Percentiles rank a stretch among this genome's conserved stretches.
phyloP scores from a whole-genome alignment of 2,329 filamentous ascomycete species.

The Penicillium sp. region DNA sequence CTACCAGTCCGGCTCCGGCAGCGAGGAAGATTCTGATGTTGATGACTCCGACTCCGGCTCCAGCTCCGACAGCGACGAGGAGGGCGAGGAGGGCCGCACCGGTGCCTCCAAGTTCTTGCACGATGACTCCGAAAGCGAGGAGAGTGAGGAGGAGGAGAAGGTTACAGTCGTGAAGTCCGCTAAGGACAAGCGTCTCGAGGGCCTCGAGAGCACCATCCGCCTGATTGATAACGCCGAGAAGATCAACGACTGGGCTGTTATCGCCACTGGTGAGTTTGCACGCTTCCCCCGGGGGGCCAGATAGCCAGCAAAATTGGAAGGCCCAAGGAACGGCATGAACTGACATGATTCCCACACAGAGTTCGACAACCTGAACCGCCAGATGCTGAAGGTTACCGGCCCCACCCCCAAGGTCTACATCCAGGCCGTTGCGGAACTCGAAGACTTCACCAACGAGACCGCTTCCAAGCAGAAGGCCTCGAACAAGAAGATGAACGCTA shows the following conservation, averaged over 20 bases:
- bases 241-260: conserved; percentile 95
- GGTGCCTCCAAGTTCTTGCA: conserved; percentile 83
- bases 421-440: conserved; percentile 87
- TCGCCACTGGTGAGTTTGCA: conserved; percentile 70
- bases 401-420: conserved; percentile 89
- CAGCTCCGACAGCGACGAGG: conserved; percentile 54
- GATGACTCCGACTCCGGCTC: conserved; percentile 53
- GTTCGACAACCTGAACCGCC: conserved; percentile 90
- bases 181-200: conserved; percentile 95
- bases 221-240: conserved; percentile 95
- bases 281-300: background rate
- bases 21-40: conserved; percentile 59
- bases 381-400: conserved; percentile 75
- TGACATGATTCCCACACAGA: conserved; percentile 54
- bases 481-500: conserved; percentile 98
- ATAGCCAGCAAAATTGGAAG: background rate
- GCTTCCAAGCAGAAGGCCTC: conserved; percentile 94
- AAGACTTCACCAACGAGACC: conserved; percentile 91
- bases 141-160: conserved; percentile 80
- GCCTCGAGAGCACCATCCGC: conserved; percentile 85
- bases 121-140: conserved; percentile 72
- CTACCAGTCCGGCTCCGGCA: conserved; percentile 70
- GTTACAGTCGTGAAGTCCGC: conserved; percentile 90
- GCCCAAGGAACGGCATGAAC: conserved; percentile 8
- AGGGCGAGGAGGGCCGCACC: conserved; percentile 59